Evolutionary conservation across 441 rosid species (phyloP).

Genomic region (Brassica balearica): DNA sequence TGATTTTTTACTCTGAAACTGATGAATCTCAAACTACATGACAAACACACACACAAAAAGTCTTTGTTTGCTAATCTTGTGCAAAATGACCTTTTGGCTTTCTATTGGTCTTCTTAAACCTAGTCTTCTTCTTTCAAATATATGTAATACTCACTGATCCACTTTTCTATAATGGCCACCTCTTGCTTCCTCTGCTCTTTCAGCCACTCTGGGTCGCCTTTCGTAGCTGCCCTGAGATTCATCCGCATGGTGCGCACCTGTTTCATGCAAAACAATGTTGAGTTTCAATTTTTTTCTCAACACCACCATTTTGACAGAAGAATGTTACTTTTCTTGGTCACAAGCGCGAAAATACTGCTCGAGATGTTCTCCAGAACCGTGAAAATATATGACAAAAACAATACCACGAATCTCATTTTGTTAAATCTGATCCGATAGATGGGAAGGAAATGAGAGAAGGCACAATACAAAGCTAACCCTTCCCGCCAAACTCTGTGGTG

Average conservation of each 20-base stretch:
- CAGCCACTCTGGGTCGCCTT: slow-evolving; percentile 74
- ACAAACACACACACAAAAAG: not conserved
- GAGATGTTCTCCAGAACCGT: slow-evolving; percentile 74
- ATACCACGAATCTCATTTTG: not conserved
- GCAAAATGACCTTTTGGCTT: not conserved
- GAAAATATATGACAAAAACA: not conserved
- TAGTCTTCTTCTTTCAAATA: slow-evolving; percentile 45
- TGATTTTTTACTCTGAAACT: not conserved
- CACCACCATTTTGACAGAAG: not conserved
- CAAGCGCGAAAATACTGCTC: slow-evolving; percentile 66
- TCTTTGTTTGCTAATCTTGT: slow-evolving; percentile 29
- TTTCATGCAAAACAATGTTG: slow-evolving; percentile 10
- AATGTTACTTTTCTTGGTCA: slow-evolving; percentile 60
- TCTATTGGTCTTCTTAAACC: slow-evolving; percentile 1
- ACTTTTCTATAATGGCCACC: slow-evolving; percentile 59
- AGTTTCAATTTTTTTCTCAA: not conserved
- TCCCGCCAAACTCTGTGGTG: slow-evolving; percentile 75
- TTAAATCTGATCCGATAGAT: not conserved
- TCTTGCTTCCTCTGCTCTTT: slow-evolving; percentile 65
- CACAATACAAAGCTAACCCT: slow-evolving; percentile 48
- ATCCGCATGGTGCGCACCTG: slow-evolving; percentile 80
- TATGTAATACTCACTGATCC: slow-evolving; percentile 61
- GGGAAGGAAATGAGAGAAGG: not conserved
- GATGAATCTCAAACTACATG: slow-evolving; percentile 1
- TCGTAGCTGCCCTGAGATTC: slow-evolving; percentile 55